phyloP scores from a whole-genome alignment of 2,329 filamentous ascomycete genomes.

The Huntiella savannae region DNA sequence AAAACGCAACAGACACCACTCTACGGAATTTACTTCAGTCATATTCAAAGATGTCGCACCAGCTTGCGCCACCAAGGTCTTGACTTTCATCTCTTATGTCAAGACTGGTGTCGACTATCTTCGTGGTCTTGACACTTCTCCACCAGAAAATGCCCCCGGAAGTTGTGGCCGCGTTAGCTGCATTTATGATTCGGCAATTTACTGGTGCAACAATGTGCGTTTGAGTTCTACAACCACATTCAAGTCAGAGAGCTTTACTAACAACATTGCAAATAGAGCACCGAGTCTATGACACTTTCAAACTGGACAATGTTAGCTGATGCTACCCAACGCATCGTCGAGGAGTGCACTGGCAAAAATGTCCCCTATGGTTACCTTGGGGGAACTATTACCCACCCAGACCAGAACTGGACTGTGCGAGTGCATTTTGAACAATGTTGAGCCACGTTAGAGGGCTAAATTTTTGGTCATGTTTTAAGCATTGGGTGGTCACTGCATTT shows the following conservation, averaged over 20 bases:
- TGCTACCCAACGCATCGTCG: not conserved
- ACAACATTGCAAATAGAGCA: not conserved
- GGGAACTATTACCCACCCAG: slow-evolving; percentile 1
- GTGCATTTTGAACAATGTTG: slow-evolving; percentile 5
- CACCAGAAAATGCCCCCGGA: slow-evolving; percentile 4
- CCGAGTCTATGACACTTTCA: not conserved
- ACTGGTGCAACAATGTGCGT: slow-evolving; percentile 10
- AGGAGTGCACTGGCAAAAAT: slow-evolving; percentile 1
- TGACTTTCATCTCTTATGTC: slow-evolving; percentile 7
- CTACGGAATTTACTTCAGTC: not conserved
- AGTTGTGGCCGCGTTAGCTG: slow-evolving; percentile 8
- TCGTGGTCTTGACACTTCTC: not conserved
- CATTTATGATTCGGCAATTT: slow-evolving; percentile 2
- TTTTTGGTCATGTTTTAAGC: not conserved
- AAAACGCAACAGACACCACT: not conserved
- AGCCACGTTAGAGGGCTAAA: not conserved
- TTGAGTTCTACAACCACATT: not conserved
- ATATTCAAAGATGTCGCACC: slow-evolving; percentile 1
- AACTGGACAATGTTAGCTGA: slow-evolving; percentile 4
- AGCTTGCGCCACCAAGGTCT: not conserved
- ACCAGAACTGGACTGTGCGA: slow-evolving; percentile 5
- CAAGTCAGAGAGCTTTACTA: not conserved
- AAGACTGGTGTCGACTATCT: slow-evolving; percentile 5
- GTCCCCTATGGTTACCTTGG: slow-evolving; percentile 6
- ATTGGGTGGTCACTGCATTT: not conserved